A percentile compares a stretch with the other conserved stretches of the same genome.
Evolutionary conservation across 2,329 filamentous ascomycete genomes (phyloP).

Genomic region (Thelonectria blattea): DNA sequence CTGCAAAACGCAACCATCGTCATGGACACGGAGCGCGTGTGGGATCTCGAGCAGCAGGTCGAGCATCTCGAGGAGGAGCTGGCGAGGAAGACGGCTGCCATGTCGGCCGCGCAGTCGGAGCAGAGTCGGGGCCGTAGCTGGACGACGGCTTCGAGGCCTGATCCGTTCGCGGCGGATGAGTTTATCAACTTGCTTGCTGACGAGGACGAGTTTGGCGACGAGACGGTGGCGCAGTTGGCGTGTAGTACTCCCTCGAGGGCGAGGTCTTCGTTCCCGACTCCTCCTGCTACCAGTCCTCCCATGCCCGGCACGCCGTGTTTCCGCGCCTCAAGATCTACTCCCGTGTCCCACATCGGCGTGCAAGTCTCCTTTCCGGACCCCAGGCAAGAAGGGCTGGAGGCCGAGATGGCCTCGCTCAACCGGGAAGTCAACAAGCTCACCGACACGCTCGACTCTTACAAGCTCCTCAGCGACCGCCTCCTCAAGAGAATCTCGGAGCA

Average conservation of each 20-base stretch:
- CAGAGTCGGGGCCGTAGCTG: constrained; percentile 51
- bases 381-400: constrained; percentile 50
- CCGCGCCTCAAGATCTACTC: constrained; percentile 14
- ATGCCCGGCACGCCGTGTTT: constrained; percentile 48
- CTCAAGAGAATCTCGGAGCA: constrained; percentile 42
- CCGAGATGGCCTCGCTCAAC: constrained; percentile 55
- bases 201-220: constrained; percentile 55
- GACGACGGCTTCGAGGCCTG: constrained; percentile 52
- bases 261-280: constrained; percentile 59
- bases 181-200: constrained; percentile 49
- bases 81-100: constrained; percentile 28
- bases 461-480: constrained; percentile 47
- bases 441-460: constrained; percentile 54
- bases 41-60: constrained; percentile 50
- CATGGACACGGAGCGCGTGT: constrained; percentile 54
- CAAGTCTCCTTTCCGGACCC: constrained; percentile 52
- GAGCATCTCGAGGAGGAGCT: constrained; percentile 45
- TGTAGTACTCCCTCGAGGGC: constrained; percentile 58
- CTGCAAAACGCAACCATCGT: constrained; percentile 57
- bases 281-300: constrained; percentile 60
- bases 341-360: constrained; percentile 42
- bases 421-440: constrained; percentile 57
- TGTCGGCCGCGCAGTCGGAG: constrained; percentile 16
- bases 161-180: constrained; percentile 51
- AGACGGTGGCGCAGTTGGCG: constrained; percentile 56